These are phyloP conservation scores for Eremothecium gossypii DNA, from an alignment of 1,139 yeast species.

Conservation along the genomic window DNA sequence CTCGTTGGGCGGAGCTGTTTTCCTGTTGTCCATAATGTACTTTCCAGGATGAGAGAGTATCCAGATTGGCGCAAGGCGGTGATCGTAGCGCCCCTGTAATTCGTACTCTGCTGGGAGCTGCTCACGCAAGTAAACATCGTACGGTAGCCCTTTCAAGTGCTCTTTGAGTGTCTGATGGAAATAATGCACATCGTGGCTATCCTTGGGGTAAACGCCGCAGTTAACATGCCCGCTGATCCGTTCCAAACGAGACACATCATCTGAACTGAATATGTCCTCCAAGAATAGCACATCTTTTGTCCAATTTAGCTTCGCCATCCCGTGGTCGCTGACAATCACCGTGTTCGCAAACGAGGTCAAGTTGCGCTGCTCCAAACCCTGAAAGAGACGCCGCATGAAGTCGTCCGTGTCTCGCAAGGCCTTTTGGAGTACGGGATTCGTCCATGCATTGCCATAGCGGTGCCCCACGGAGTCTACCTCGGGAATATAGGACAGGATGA, in stretches of 20 bases:
- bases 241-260: neutral
- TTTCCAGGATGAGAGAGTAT: conserved; percentile 76
- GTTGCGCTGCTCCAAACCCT: conserved; percentile 45
- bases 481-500: conserved; percentile 74
- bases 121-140: conserved; percentile 42
- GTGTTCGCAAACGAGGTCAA: conserved; percentile 60
- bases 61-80: conserved; percentile 79
- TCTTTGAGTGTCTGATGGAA: neutral
- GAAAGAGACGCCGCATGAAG: conserved; percentile 43
- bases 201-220: neutral
- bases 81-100: conserved; percentile 46
- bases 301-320: conserved; percentile 53
- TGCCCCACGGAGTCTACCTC: conserved; percentile 73
- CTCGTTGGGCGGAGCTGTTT: conserved; percentile 45
- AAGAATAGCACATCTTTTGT: conserved; percentile 11
- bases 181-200: neutral
- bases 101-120: conserved; percentile 57
- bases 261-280: conserved; percentile 12
- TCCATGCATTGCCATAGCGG: conserved; percentile 39
- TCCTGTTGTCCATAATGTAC: conserved; percentile 54
- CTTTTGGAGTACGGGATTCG: conserved; percentile 19
- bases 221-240: conserved; percentile 16
- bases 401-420: conserved; percentile 53
- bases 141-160: conserved; percentile 30
- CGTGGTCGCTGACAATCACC: conserved; percentile 79